Base-by-base conservation (phyloP, 306 rosid genomes). In the Geum urbanum region DNA sequence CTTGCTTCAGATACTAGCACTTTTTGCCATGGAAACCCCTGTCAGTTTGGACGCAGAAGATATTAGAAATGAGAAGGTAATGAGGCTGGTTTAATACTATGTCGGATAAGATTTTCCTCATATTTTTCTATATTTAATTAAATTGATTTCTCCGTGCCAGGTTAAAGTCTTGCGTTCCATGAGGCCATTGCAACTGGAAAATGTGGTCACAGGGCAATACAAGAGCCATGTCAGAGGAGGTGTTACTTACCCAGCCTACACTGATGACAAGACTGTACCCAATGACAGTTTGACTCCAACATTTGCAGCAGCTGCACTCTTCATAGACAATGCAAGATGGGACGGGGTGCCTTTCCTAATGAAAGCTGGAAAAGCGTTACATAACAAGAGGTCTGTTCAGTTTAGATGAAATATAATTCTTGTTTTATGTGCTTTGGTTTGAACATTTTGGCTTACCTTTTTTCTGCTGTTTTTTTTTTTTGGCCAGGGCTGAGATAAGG, bases 11-110 rank as follows among this genome's bases (percentile, higher is more conserved):
- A 91, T 91, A 66, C 83, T 91, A 47, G 97, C 97, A 43, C 97
- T 91, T 74, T 91, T 91, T 81, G 97, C 97, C 0, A 91, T 91
- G 97, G 97, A 91, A 85, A 91, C 97, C 19, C 97, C 97, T 63
- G 96, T 91, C 82, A 89, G 91, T 81, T 82, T 91, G 87, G 96
- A 82, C 76, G 97, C 96, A 5, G 97, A 91, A 78, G 97, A 91
- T 79, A 91, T 91, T 71, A 82, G 97, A 84, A 91, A 91, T 73
- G 97, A 91, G 78, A 91, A 91, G 96, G 97, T 54, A 53, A 66
- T 64, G 50, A 35, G 61, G 49, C 54, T 55, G 54, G 27, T 44
- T 55, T 43, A 22, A 4, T 55, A 58, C 44, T 2, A 19, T 55
- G 24, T 51, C 27, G 57, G 15, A 27, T 74, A 51, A 45, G 22